Evolutionary conservation across 2,329 filamentous ascomycete genomes (phyloP).

Genomic region (Pseudogymnoascus sp.): DNA sequence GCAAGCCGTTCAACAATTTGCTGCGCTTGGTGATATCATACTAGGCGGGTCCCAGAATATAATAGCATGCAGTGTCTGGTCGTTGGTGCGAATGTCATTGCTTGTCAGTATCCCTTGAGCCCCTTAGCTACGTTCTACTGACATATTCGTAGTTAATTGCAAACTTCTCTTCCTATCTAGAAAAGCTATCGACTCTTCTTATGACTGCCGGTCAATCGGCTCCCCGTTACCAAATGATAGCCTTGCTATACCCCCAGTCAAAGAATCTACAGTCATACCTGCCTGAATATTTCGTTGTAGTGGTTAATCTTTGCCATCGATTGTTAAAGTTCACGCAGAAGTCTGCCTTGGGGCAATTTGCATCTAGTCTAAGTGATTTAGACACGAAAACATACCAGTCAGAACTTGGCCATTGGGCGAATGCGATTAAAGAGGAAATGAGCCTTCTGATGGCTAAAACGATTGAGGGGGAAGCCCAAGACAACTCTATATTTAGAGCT

Average conservation of each 20-base stretch:
- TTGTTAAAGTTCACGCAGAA: conserved; percentile 31
- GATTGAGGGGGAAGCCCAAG: conserved; percentile 19
- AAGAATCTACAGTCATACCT: conserved; percentile 31
- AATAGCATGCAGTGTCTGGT: conserved; percentile 40
- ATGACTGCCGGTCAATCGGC: conserved; percentile 36
- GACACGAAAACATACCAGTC: conserved; percentile 30
- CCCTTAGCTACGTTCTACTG: conserved; percentile 13
- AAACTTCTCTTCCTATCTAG: conserved; percentile 31
- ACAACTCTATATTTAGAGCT: conserved; percentile 24
- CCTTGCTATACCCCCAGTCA: conserved; percentile 35
- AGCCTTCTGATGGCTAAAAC: conserved; percentile 24
- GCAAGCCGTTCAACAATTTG: conserved; percentile 37
- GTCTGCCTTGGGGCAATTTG: conserved; percentile 28
- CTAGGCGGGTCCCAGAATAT: conserved; percentile 40
- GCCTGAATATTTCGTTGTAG: conserved; percentile 36
- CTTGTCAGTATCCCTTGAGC: conserved; percentile 28
- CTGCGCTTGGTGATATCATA: conserved; percentile 35
- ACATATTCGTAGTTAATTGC: conserved; percentile 26
- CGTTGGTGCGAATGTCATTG: conserved; percentile 36
- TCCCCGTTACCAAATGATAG: conserved; percentile 35
- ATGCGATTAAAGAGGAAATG: conserved; percentile 33
- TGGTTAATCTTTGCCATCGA: conserved; percentile 35
- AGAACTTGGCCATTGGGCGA: conserved; percentile 31
- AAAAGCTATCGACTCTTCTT: conserved; percentile 35
- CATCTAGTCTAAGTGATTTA: conserved; percentile 26